Percentiles rank a stretch among this genome's conserved stretches.
Conservation (phyloP, 1,284 basidiomycete genomes). For the Rhodotorula sp. region DNA sequence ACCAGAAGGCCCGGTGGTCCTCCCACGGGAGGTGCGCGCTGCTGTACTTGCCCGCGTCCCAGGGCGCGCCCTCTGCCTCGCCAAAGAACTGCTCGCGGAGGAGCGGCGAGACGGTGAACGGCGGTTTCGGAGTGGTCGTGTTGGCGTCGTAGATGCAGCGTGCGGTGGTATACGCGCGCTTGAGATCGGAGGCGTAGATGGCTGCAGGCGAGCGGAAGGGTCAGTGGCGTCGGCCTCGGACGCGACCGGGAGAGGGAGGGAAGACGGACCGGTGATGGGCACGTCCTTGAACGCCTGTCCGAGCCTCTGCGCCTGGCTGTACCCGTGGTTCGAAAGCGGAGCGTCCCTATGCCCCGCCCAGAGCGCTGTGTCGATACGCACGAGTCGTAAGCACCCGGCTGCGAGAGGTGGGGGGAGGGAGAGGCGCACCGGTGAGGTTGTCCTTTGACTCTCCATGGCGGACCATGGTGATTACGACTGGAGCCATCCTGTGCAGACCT, state of each 20-base stretch:
- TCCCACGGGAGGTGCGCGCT: constrained; percentile 44
- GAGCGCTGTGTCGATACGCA: constrained; percentile 17
- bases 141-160: constrained; percentile 59
- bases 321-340: constrained; percentile 37
- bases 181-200: constrained; percentile 77
- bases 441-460: constrained; percentile 43
- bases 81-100: constrained; percentile 63
- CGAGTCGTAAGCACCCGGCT: not conserved
- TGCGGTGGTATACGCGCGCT: constrained; percentile 74
- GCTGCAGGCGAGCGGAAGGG: constrained; percentile 44
- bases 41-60: constrained; percentile 41
- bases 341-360: constrained; percentile 46
- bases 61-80: constrained; percentile 65
- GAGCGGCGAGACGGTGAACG: constrained; percentile 56
- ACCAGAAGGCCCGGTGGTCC: constrained; percentile 59
- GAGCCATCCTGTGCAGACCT: constrained; percentile 15
- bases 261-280: constrained; percentile 39
- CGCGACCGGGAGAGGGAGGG: no score
- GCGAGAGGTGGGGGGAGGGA: constrained; percentile 3
- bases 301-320: constrained; percentile 42
- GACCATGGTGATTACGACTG: constrained; percentile 40
- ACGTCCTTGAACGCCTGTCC: constrained; percentile 43
- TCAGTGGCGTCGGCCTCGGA: not conserved
- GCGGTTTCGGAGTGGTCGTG: constrained; percentile 58
- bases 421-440: constrained; percentile 31